phyloP scores from a whole-genome alignment of 2,329 filamentous ascomycete genomes.

The Metarhizium guizhouense region DNA sequence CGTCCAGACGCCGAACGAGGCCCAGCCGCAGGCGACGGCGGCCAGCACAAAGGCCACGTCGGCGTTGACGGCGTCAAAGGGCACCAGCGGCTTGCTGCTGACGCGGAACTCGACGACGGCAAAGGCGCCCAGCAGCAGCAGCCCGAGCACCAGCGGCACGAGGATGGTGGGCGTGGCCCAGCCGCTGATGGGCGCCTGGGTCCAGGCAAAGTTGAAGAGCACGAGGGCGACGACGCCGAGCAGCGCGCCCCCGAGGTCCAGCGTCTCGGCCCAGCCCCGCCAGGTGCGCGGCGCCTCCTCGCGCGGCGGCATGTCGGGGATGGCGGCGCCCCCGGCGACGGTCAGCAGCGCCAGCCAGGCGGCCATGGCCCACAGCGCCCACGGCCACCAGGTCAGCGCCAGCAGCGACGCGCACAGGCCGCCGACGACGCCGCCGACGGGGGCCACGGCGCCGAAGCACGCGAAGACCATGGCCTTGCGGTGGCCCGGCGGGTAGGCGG shows the following conservation, averaged over 20 bases:
- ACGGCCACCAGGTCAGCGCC: constrained; percentile 36
- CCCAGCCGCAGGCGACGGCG: constrained; percentile 45
- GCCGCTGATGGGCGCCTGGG: constrained; percentile 50
- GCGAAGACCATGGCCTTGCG: constrained; percentile 53
- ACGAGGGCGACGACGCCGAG: constrained; percentile 46
- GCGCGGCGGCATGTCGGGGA: constrained; percentile 20
- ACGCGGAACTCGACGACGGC: constrained; percentile 43
- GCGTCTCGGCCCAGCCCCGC: constrained; percentile 16
- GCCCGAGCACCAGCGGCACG: constrained; percentile 46
- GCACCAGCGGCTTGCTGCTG: constrained; percentile 45
- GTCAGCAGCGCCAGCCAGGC: constrained; percentile 25
- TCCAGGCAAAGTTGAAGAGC: constrained; percentile 60
- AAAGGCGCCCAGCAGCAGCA: constrained; percentile 45
- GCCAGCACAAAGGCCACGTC: constrained; percentile 46
- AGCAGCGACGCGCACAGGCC: constrained; percentile 32
- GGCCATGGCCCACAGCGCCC: constrained; percentile 35
- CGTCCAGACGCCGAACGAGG: constrained; percentile 44
- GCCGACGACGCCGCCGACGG: constrained; percentile 35
- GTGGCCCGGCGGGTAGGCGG: constrained; percentile 44
- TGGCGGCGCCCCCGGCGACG: constrained; percentile 20
- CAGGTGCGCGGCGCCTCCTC: constrained; percentile 8
- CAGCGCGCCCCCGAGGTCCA: constrained; percentile 31
- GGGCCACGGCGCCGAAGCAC: constrained; percentile 37
- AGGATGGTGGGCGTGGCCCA: constrained; percentile 51
- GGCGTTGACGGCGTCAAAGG: constrained; percentile 38